Base-by-base conservation (phyloP, 1,284 basidiomycete species). In the Ceratobasidium sp. region DNA sequence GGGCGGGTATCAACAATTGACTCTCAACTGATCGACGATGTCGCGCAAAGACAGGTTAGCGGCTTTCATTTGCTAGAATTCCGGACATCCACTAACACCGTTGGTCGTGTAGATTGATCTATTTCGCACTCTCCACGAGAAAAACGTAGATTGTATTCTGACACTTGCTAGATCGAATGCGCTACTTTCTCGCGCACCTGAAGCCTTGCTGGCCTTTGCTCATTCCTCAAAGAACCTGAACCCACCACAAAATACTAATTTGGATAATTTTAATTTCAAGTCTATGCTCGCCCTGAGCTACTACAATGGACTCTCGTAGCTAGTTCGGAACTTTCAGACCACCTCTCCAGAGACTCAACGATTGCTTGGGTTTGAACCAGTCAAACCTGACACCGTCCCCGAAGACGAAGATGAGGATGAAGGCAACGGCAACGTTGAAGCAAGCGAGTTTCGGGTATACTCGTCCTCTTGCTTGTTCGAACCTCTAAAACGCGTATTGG, bases 391-490 rank as follows among this genome's bases (percentile, higher is more conserved):
- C 3, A 22, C 3, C 22, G 15, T 15, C 43, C 6, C 4, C 43
- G 15, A 17, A 4, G 15, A 17, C 15, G 43, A 17, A 45, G 3
- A n/a, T 12, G 20, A 56, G n/a, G 31, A 53, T 20, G 20, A 27
- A 13, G 31, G 27, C 32, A 1, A 15, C 13, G 29, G 53, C 49
- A 25, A 27, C 15, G 40, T 31, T 5, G 3, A 20, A 32, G 8
- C 20, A 31, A 17, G 53, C 13, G 50, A 56, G 17, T 68, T 38
- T 25, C 25, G 54, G 34, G 25, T 68, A 0, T 38, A 56, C 32
- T 68, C 65, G 10, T 43, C 65, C 8, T 68, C 65, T 8, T 7
- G 38, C 5, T 47, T 68, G 52, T 68, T 47, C 31, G 42, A 54
- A 4, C 35, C 15, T 2, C 29, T 32, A 4, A 31, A 68, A 10